These are phyloP conservation scores for Dactylellina leptospora DNA, from an alignment of 2,329 filamentous ascomycete species.

Conservation along the genomic window DNA sequence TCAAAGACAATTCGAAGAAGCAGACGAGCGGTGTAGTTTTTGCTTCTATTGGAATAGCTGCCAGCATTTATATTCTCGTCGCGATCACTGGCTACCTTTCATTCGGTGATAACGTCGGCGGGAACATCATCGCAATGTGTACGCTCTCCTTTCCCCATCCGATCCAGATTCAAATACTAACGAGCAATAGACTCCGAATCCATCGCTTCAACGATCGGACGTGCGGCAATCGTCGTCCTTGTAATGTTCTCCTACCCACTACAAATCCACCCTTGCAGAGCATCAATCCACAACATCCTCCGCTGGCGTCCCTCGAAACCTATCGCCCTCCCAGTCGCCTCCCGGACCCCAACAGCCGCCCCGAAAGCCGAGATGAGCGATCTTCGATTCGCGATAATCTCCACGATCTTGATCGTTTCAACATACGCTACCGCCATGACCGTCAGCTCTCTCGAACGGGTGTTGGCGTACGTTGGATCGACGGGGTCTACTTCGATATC, in stretches of 20 bases:
- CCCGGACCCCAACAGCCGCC: conserved; percentile 55
- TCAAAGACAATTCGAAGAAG: conserved; percentile 80
- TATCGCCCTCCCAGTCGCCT: conserved; percentile 53
- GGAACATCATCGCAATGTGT: conserved; percentile 95
- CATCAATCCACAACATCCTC: conserved; percentile 92
- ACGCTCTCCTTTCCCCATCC: conserved; percentile 60
- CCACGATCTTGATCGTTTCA: conserved; percentile 81
- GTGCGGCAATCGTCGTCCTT: conserved; percentile 91
- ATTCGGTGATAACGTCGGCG: conserved; percentile 86
- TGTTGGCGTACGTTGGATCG: conserved; percentile 92
- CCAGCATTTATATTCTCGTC: conserved; percentile 85
- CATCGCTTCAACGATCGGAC: conserved; percentile 86
- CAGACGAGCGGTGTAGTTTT: conserved; percentile 81
- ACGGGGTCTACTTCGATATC: conserved; percentile 95
- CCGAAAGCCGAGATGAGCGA: conserved; percentile 72
- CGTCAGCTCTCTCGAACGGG: conserved; percentile 85
- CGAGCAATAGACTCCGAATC: conserved; percentile 70
- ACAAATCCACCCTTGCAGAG: conserved; percentile 93
- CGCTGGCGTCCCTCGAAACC: conserved; percentile 77
- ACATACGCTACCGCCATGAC: conserved; percentile 91
- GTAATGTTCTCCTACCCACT: conserved; percentile 97
- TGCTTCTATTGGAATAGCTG: conserved; percentile 87
- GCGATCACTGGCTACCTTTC: conserved; percentile 95
- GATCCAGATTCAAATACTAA: background rate
- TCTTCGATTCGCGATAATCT: conserved; percentile 85